Conservation (phyloP, 192 early-diverging fungal genomes). For the Coemansia sp. region DNA sequence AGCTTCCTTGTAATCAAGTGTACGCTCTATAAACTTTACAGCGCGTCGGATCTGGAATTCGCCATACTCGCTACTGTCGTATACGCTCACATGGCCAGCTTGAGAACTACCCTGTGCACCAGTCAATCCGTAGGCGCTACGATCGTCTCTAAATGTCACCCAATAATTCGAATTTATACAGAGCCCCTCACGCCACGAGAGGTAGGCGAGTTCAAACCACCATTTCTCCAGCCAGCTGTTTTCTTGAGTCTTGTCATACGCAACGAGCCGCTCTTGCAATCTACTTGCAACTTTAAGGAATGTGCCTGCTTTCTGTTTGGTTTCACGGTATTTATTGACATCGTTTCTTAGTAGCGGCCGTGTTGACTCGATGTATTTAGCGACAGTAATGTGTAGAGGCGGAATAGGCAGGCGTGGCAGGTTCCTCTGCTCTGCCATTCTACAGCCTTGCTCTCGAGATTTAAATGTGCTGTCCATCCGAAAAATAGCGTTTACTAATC, state of each 20-base stretch:
- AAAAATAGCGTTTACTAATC: too few relatives aligned
- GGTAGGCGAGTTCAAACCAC: constrained; percentile 73
- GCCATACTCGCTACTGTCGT: constrained; percentile 58
- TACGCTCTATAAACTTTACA: constrained; percentile 64
- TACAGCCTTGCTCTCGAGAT: not conserved
- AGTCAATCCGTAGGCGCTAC: constrained; percentile 47
- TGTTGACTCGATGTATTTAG: constrained; percentile 60
- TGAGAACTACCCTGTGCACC: too few relatives aligned
- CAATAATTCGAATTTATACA: constrained; percentile 91
- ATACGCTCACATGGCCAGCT: not conserved
- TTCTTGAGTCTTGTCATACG: constrained; percentile 59
- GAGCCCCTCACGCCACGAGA: constrained; percentile 76
- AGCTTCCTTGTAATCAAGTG: constrained; percentile 74
- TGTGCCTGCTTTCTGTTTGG: constrained; percentile 54
- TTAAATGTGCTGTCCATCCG: too few relatives aligned
- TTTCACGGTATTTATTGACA: constrained; percentile 48
- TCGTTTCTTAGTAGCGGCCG: constrained; percentile 57
- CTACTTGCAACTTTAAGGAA: constrained; percentile 50
- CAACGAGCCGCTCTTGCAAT: constrained; percentile 64
- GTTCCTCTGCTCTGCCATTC: constrained; percentile 22
- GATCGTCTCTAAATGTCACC: constrained; percentile 67
- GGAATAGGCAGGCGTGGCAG: constrained; percentile 68
- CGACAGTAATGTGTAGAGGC: constrained; percentile 57
- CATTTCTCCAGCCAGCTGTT: constrained; percentile 71
- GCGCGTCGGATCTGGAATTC: constrained; percentile 80